phyloP scores from a whole-genome alignment of 1,284 basidiomycete species.

The Papiliotrema terrestris region DNA sequence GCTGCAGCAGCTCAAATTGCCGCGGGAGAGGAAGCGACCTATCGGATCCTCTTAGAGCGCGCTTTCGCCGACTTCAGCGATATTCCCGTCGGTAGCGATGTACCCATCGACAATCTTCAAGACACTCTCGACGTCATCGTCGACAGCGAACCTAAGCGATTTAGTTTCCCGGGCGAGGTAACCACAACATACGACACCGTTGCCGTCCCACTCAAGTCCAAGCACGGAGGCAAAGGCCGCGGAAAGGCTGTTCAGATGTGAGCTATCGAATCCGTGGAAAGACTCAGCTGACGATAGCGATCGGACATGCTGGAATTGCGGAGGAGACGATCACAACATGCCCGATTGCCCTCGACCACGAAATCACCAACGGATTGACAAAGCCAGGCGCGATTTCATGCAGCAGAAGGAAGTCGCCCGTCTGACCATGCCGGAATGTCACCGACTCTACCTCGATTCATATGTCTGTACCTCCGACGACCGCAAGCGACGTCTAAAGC shows the following conservation, averaged over 20 bases:
- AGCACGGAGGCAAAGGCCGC: no score
- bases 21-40: slow-evolving; percentile 5
- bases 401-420: slow-evolving; percentile 6
- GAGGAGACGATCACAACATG: slow-evolving; percentile 11
- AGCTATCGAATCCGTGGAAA: no score
- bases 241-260: no score
- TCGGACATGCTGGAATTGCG: slow-evolving; percentile 22
- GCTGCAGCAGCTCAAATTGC: not conserved
- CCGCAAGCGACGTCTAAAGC: slow-evolving; percentile 11
- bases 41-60: slow-evolving; percentile 6
- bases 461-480: slow-evolving; percentile 14
- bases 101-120: not conserved
- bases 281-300: not conserved
- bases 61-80: slow-evolving; percentile 18
- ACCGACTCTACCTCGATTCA: not conserved
- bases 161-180: not conserved
- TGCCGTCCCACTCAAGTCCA: no score
- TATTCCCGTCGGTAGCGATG: slow-evolving; percentile 8
- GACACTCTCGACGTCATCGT: not conserved
- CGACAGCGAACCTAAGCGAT: not conserved
- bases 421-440: slow-evolving; percentile 8
- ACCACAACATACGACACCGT: no score
- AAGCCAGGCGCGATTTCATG: slow-evolving; percentile 9
- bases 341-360: slow-evolving; percentile 16
- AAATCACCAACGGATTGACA: slow-evolving; percentile 12